Conservation (phyloP, 805 yeast genomes). For the Ogataea pilisensis region DNA sequence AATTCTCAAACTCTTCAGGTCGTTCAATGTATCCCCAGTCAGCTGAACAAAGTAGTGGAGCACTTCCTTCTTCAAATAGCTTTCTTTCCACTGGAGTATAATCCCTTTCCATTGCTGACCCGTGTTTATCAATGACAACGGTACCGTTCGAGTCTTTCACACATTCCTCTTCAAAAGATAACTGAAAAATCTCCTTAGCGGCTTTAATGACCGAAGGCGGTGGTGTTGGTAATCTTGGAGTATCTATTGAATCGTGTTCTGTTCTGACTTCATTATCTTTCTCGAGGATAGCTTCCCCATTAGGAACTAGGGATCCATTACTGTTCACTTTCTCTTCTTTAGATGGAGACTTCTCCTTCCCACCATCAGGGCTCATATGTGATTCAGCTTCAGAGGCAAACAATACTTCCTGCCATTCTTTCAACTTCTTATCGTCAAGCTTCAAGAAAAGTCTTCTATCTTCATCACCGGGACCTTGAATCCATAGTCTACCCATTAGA, state of each 20-base stretch:
- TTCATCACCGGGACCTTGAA: slow-evolving; percentile 76
- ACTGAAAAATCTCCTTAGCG: slow-evolving; percentile 29
- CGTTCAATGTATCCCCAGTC: slow-evolving; percentile 74
- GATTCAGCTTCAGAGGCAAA: slow-evolving; percentile 4
- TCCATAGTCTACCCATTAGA: slow-evolving; percentile 35
- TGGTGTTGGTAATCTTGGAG: neutral
- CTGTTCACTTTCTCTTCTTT: slow-evolving; percentile 1
- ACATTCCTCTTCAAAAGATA: slow-evolving; percentile 27
- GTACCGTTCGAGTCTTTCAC: slow-evolving; percentile 21
- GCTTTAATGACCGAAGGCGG: slow-evolving; percentile 18
- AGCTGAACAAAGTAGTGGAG: slow-evolving; percentile 43
- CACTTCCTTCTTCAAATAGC: slow-evolving; percentile 61
- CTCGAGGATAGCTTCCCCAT: neutral
- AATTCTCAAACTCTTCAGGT: slow-evolving; percentile 48
- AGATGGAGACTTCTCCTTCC: neutral
- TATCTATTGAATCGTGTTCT: neutral
- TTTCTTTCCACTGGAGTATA: slow-evolving; percentile 50
- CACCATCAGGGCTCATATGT: slow-evolving; percentile 1
- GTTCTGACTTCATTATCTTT: neutral
- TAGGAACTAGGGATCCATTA: neutral
- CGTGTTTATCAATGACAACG: slow-evolving; percentile 34
- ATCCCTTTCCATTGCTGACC: slow-evolving; percentile 28
- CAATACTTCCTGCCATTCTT: slow-evolving; percentile 24
- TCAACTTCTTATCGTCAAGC: slow-evolving; percentile 37
- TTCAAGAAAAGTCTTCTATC: slow-evolving; percentile 33